These are phyloP conservation scores for Pilasporangium apinafurcum DNA, from an alignment of 352 stramenopile species.

Conservation along the genomic window DNA sequence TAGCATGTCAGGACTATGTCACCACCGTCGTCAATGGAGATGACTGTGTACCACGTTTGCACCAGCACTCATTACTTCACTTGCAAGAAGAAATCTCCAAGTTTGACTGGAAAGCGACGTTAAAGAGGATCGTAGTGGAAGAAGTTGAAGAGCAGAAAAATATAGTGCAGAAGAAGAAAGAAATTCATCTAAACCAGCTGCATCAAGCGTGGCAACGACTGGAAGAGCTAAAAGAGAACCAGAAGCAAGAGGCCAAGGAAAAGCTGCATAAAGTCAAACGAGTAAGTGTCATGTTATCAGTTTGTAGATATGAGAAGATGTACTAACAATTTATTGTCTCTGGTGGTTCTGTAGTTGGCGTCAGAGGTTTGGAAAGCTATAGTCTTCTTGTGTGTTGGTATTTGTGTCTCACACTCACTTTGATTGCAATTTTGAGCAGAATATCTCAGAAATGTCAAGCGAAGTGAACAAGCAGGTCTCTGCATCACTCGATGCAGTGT, in stretches of 20 bases:
- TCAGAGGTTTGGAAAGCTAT: background rate
- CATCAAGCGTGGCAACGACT: slow-evolving; percentile 30
- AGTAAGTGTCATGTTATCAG: slow-evolving; percentile 4
- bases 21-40: slow-evolving; percentile 74
- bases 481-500: slow-evolving; percentile 45
- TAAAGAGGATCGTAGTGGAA: slow-evolving; percentile 51
- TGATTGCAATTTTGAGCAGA: slow-evolving; percentile 4
- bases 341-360: background rate
- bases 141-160: slow-evolving; percentile 54
- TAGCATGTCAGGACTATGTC: slow-evolving; percentile 44
- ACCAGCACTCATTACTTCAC: slow-evolving; percentile 63
- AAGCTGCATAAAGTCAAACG: slow-evolving; percentile 47
- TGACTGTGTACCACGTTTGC: slow-evolving; percentile 75
- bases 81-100: slow-evolving; percentile 55
- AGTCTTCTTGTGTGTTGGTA: background rate
- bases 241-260: slow-evolving; percentile 35
- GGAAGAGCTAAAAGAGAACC: slow-evolving; percentile 31
- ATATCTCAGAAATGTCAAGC: slow-evolving; percentile 42
- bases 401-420: background rate
- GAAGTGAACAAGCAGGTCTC: slow-evolving; percentile 40
- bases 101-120: slow-evolving; percentile 60
- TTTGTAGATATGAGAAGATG: background rate
- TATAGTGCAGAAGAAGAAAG: slow-evolving; percentile 32
- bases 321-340: background rate
- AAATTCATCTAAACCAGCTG: slow-evolving; percentile 40